Conservation (phyloP, 140 eudicot species). For the Senecio squalidus region DNA sequence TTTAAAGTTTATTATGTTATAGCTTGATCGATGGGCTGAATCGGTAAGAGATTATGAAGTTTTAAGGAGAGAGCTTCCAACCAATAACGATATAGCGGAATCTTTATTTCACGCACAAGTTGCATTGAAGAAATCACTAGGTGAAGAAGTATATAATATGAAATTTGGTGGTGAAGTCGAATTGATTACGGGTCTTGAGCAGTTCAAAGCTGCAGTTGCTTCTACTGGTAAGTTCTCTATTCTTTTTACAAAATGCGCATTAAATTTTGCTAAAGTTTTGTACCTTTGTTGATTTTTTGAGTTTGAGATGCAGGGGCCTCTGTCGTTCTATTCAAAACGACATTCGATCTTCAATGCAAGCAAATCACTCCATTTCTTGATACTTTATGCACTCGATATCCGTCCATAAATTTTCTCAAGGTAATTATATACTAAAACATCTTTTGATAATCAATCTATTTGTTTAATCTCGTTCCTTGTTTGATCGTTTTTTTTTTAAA, state of each 20-base stretch:
- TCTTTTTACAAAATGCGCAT: background rate
- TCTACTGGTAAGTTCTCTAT: constrained; percentile 55
- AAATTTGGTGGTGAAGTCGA: constrained; percentile 92
- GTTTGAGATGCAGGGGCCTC: constrained; percentile 57
- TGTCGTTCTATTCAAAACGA: constrained; percentile 63
- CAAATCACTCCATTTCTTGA: constrained; percentile 67
- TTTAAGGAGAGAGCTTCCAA: constrained; percentile 56
- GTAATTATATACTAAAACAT: constrained; percentile 29
- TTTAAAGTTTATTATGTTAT: constrained; percentile 7
- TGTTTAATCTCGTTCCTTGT: background rate
- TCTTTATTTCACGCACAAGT: constrained; percentile 86
- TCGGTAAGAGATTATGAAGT: constrained; percentile 88
- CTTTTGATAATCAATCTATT: no score
- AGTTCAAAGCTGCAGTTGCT: constrained; percentile 69
- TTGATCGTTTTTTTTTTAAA: background rate
- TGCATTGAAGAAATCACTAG: constrained; percentile 70
- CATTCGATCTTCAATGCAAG: constrained; percentile 55
- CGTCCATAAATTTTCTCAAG: constrained; percentile 77
- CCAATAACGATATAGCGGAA: constrained; percentile 72
- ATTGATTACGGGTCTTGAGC: constrained; percentile 52
- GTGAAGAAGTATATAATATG: constrained; percentile 78
- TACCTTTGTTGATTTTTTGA: background rate
- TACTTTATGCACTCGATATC: constrained; percentile 61
- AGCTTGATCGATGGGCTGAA: constrained; percentile 91
- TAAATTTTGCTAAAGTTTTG: background rate